These are phyloP conservation scores for Carpinus viminea DNA, from an alignment of 306 rosid genomes.

Conservation along the genomic window DNA sequence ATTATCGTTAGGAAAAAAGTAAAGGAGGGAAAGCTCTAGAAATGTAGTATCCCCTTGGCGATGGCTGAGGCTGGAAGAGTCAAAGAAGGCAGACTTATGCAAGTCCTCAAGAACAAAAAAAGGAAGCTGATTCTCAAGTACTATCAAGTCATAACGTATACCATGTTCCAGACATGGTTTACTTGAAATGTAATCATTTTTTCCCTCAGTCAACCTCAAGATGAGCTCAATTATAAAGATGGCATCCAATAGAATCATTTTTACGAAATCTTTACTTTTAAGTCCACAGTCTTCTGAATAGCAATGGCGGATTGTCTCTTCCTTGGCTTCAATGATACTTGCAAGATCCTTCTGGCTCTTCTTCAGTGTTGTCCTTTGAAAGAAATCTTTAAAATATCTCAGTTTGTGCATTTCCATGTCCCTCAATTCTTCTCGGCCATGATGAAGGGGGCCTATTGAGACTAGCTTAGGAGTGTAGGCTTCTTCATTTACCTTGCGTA, in stretches of 20 bases:
- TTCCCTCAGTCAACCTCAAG: background rate
- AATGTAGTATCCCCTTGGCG: background rate
- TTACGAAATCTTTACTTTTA: background rate
- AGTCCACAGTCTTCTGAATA: background rate
- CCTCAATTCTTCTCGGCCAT: background rate
- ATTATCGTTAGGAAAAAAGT: background rate
- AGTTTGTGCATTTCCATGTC: slow-evolving; percentile 3
- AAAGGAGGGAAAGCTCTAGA: background rate
- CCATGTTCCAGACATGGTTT: slow-evolving; percentile 28
- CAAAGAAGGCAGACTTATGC: background rate
- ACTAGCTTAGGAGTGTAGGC: slow-evolving; percentile 29
- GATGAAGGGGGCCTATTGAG: slow-evolving; percentile 28
- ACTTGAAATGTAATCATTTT: slow-evolving; percentile 4
- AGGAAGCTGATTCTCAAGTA: slow-evolving; percentile 40
- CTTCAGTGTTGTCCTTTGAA: no score
- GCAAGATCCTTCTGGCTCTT: background rate
- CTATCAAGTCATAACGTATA: slow-evolving; percentile 15
- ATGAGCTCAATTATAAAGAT: slow-evolving; percentile 30
- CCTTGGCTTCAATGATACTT: background rate
- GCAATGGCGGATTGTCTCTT: background rate
- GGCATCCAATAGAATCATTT: slow-evolving; percentile 22
- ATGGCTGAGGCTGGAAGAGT: no score
- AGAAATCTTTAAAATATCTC: background rate
- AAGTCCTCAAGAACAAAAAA: slow-evolving; percentile 14
- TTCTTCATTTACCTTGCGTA: slow-evolving; percentile 21